Evolutionary conservation across 805 yeast genomes (phyloP), one percentile per base, ranked within the genome.

Genomic region (Starmerella floricola): DNA sequence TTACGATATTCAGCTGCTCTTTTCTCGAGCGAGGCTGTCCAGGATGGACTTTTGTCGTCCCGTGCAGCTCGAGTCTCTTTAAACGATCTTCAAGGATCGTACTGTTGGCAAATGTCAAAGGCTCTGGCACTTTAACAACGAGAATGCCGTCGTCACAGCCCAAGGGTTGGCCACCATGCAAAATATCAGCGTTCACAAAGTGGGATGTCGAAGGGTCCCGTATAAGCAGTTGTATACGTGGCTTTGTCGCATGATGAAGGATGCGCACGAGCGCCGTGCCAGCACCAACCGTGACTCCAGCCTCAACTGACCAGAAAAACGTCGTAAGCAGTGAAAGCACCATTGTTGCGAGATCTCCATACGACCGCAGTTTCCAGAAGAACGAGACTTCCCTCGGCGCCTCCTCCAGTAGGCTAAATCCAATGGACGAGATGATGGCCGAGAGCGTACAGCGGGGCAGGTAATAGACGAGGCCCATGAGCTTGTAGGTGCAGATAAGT

Each of bases 211-310:
- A 77, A 2, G 76, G 75, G 4, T 75, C 57, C 43, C 91, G 67
- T 2, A 86, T 84, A 47, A 85, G 64, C 37, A 87, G 81, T 58
- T 85, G 95, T 46, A 86, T 83, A 49, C 94, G 68, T 2, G 95
- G 86, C 42, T 72, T 67, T 0, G 94, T 76, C 1, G 94, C 78
- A 56, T 83, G 84, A 50, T 74, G 79, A 24, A 86, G 72, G 4
- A 88, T 87, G 43, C 93, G 66, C 27, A 87, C 66, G 16, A 88
- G 63, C 32, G 93, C 85, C 51, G 84, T 82, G 0, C 74, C 74
- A 36, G 83, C 76, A 0, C 98, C 97, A n/a, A 84, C 71, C 2
- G 80, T 76, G 36, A 91, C 84, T 1, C 98, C 97, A 13, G 80
- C 76, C 59, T 88, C 95, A 57, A 87, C 77, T 0, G 96, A 85